These are phyloP conservation scores for Fusarium abutilonis DNA, from an alignment of 2,329 filamentous ascomycete species.

Conservation along the genomic window DNA sequence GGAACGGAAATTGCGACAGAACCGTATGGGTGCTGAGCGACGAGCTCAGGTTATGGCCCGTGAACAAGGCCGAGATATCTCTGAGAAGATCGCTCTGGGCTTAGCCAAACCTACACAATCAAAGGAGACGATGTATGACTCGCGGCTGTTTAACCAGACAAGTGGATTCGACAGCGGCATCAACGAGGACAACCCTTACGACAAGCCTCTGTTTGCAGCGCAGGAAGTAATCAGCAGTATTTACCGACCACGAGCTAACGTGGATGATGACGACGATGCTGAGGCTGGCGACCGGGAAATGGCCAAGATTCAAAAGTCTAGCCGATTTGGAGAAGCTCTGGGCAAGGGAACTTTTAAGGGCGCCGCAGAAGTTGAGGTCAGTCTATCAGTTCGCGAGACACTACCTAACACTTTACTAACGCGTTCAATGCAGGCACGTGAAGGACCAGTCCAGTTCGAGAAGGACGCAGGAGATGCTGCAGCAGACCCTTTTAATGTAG, in stretches of 20 bases:
- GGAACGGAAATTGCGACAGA: conserved; percentile 90
- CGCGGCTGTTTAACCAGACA: conserved; percentile 90
- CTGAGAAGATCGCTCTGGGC: conserved; percentile 94
- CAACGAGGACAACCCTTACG: conserved; percentile 97
- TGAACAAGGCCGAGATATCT: conserved; percentile 96
- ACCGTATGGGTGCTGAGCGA: conserved; percentile 93
- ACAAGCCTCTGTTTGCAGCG: conserved; percentile 95
- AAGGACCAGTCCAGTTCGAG: conserved; percentile 96
- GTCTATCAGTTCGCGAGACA: conserved; percentile 41
- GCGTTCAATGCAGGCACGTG: conserved; percentile 66
- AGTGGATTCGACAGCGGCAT: conserved; percentile 91
- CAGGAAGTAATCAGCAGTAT: conserved; percentile 95
- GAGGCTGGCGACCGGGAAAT: conserved; percentile 84
- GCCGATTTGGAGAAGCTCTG: conserved; percentile 84
- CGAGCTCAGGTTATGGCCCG: conserved; percentile 91
- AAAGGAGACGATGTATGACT: conserved; percentile 96
- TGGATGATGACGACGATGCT: conserved; percentile 80
- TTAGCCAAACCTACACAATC: conserved; percentile 93
- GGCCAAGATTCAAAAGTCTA: conserved; percentile 86
- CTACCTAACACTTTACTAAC: conserved; percentile 45
- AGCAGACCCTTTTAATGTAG: conserved; percentile 88
- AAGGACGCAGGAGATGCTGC: conserved; percentile 69
- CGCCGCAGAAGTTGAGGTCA: conserved; percentile 80
- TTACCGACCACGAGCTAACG: conserved; percentile 81
- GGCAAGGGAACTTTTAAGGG: conserved; percentile 94